phyloP scores from a whole-genome alignment of 495 filamentous ascomycete species.

The Beverwykella pulmonaria region DNA sequence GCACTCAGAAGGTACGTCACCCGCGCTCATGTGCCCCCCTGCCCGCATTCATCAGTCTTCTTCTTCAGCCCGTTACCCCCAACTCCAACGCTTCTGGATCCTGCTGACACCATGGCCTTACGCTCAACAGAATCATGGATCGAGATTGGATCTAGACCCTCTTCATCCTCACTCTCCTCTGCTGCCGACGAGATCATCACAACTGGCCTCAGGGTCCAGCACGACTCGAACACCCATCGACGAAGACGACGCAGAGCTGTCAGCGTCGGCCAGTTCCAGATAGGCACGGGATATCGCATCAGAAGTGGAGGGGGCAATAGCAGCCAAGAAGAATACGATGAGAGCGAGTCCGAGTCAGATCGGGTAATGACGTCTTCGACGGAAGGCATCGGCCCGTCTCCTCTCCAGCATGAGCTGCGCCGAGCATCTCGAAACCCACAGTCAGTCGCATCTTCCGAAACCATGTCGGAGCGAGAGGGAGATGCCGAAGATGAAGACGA shows the following conservation, averaged over 20 bases:
- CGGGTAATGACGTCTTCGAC: slow-evolving; percentile 81
- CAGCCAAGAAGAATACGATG: slow-evolving; percentile 88
- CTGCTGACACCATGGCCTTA: neutral
- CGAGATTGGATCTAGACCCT: slow-evolving; percentile 90
- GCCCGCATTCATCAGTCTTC: neutral
- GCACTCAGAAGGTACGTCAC: slow-evolving; percentile 29
- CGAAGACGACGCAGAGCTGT: slow-evolving; percentile 51
- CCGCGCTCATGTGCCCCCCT: neutral
- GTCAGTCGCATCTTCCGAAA: slow-evolving; percentile 44
- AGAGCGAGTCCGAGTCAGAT: slow-evolving; percentile 84
- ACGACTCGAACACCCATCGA: slow-evolving; percentile 50
- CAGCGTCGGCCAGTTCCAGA: slow-evolving; percentile 15
- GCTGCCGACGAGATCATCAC: slow-evolving; percentile 82
- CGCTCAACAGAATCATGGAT: slow-evolving; percentile 86
- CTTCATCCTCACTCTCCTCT: slow-evolving; percentile 87
- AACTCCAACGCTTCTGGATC: neutral
- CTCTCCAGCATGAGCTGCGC: slow-evolving; percentile 33
- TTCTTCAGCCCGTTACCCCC: neutral
- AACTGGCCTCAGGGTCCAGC: slow-evolving; percentile 76
- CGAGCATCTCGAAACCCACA: slow-evolving; percentile 31
- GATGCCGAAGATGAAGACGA: slow-evolving; percentile 67
- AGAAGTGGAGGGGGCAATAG: slow-evolving; percentile 59
- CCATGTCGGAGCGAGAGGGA: slow-evolving; percentile 49
- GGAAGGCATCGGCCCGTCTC: slow-evolving; percentile 62
- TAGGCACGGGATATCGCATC: slow-evolving; percentile 21